Evolutionary conservation across 139 green algal genomes (phyloP).

Genomic region (Auxenochlorella protothecoides): DNA sequence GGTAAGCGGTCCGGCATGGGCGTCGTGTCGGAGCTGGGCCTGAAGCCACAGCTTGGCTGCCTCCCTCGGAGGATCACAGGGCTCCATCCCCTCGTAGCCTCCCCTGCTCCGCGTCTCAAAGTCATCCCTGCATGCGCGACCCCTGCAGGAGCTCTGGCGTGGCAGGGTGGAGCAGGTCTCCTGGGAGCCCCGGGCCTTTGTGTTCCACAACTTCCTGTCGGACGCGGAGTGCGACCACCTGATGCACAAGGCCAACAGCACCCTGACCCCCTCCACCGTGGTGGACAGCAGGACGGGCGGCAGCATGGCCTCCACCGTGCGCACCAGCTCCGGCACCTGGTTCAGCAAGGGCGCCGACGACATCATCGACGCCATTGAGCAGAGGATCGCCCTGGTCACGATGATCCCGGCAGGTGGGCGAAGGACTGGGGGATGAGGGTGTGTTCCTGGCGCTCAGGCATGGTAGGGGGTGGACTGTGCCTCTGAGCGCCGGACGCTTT

Average conservation of each 20-base stretch:
- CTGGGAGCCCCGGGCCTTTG: conserved; percentile 28
- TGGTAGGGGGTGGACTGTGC: no score
- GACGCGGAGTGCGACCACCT: conserved; percentile 47
- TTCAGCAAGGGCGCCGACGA: conserved; percentile 41
- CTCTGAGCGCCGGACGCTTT: no score
- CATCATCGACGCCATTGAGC: conserved; percentile 48
- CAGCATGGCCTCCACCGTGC: conserved; percentile 32
- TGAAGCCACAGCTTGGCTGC: no score
- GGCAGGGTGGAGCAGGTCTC: conserved; percentile 41
- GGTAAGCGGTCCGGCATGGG: conserved; percentile 6
- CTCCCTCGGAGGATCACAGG: no score
- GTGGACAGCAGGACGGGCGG: conserved; percentile 43
- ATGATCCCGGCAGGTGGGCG: conserved; percentile 35
- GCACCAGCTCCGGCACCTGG: conserved; percentile 40
- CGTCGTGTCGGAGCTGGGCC: no score
- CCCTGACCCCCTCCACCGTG: conserved; percentile 36
- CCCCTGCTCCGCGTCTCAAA: no score
- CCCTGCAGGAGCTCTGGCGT: conserved; percentile 36
- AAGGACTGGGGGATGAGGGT: no score
- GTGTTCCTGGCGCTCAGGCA: no score
- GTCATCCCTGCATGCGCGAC: background rate
- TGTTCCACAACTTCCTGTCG: conserved; percentile 43
- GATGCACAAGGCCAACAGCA: conserved; percentile 17
- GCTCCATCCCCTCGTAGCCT: no score
- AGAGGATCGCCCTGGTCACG: conserved; percentile 45